Conservation (phyloP, 306 rosid genomes). For the Corylus americana region DNA sequence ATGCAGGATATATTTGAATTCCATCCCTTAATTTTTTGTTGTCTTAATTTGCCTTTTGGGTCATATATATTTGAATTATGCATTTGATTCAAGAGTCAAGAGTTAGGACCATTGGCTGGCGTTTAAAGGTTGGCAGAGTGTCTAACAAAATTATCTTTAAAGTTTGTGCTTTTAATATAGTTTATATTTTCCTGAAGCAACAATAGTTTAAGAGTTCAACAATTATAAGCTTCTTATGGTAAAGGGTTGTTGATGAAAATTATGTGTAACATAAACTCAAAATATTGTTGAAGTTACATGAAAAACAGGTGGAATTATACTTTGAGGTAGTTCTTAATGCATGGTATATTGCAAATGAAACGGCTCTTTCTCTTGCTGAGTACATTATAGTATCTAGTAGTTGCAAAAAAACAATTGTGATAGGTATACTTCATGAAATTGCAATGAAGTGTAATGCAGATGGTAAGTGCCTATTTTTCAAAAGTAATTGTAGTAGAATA, state of each 20-base stretch:
- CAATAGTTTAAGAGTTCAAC: neutral
- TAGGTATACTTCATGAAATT: neutral
- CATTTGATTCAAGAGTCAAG: neutral
- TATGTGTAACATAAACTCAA: neutral
- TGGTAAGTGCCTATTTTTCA: neutral
- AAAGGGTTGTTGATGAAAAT: neutral
- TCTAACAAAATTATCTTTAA: neutral
- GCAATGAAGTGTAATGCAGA: neutral
- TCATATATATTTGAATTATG: neutral
- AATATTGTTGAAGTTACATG: constrained; percentile 13
- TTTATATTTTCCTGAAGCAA: neutral
- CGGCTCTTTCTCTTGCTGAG: too few species aligned
- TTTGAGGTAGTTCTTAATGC: neutral
- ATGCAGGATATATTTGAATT: neutral
- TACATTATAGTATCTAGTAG: too few species aligned
- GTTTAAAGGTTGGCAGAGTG: neutral
- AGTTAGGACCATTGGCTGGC: neutral
- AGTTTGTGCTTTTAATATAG: neutral
- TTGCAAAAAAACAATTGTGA: neutral
- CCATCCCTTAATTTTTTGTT: neutral
- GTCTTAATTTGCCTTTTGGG: neutral
- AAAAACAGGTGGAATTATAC: constrained; percentile 48
- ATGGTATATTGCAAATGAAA: neutral
- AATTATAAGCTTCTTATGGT: neutral
- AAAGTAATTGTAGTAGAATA: neutral